Conservation (phyloP, 768 basidiomycete genomes). For the Daedaleopsis nitida region DNA sequence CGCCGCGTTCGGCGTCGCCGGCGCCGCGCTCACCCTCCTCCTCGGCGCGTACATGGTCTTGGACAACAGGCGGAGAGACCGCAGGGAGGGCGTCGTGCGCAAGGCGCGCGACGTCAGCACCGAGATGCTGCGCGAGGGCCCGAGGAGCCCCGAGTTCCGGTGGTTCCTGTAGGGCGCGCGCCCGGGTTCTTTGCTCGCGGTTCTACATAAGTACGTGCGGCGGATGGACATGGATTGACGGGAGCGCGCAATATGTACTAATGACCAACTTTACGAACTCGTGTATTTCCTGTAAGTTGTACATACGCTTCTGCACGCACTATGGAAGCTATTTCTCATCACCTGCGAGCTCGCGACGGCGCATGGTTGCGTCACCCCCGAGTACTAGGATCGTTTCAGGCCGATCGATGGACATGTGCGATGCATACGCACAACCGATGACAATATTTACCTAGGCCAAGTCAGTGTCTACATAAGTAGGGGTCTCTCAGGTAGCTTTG, state of each 20-base stretch:
- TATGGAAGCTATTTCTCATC: no score
- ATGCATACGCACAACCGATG: no score
- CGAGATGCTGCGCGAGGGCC: slow-evolving; percentile 2
- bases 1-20: slow-evolving; percentile 4
- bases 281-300: not conserved
- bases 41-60: slow-evolving; percentile 1
- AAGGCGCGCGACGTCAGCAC: slow-evolving; percentile 3
- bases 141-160: slow-evolving; percentile 2
- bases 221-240: no score
- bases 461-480: no score
- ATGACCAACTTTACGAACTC: not conserved
- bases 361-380: no score
- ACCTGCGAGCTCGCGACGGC: no score
- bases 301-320: not conserved
- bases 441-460: no score
- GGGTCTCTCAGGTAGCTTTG: no score
- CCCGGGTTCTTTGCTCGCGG: not conserved
- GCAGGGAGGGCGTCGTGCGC: slow-evolving; percentile 2
- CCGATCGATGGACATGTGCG: no score
- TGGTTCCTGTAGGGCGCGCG: slow-evolving; percentile 3
- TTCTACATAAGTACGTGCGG: no score
- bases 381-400: no score
- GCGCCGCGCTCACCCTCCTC: slow-evolving; percentile 1
- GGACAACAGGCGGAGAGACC: not conserved
- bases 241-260: not conserved